These are phyloP conservation scores for Zopfia rhizophila DNA, from an alignment of 2,329 filamentous ascomycete genomes.

Conservation along the genomic window DNA sequence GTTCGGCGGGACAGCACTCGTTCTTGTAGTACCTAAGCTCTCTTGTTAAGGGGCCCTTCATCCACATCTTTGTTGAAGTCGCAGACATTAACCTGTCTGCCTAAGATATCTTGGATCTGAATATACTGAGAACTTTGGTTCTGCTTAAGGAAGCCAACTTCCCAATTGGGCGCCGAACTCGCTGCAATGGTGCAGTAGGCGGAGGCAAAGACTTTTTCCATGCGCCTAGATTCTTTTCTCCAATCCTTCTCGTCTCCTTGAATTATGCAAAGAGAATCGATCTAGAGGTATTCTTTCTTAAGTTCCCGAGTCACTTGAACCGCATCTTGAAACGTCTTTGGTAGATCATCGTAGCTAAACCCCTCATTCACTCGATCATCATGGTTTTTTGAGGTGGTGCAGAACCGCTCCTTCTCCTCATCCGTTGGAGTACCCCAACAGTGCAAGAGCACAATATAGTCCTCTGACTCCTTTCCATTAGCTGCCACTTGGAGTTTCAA, in stretches of 20 bases:
- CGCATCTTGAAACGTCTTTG: no score
- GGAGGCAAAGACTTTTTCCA: no score
- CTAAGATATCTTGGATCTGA: not conserved
- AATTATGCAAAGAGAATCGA: no score
- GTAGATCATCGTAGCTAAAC: not conserved
- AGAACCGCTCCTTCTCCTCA: not conserved
- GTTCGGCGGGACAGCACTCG: no score
- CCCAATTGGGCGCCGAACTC: no score
- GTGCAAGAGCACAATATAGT: not conserved
- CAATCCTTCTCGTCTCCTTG: not conserved
- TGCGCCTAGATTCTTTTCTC: not conserved
- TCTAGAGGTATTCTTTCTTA: no score
- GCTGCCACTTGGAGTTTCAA: no score
- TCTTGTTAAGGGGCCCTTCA: no score
- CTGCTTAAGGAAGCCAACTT: not conserved
- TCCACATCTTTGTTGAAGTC: constrained; percentile 1
- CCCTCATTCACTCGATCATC: not conserved
- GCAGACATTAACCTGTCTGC: not conserved
- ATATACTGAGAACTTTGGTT: constrained; percentile 1
- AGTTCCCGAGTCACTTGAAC: no score
- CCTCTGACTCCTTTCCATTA: no score
- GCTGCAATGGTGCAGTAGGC: no score
- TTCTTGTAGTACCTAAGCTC: no score
- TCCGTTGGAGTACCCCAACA: not conserved
- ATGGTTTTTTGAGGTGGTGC: not conserved